Evolutionary conservation across 148 eudicot genomes (phyloP).

Genomic region (Tetragonia tetragonoides): DNA sequence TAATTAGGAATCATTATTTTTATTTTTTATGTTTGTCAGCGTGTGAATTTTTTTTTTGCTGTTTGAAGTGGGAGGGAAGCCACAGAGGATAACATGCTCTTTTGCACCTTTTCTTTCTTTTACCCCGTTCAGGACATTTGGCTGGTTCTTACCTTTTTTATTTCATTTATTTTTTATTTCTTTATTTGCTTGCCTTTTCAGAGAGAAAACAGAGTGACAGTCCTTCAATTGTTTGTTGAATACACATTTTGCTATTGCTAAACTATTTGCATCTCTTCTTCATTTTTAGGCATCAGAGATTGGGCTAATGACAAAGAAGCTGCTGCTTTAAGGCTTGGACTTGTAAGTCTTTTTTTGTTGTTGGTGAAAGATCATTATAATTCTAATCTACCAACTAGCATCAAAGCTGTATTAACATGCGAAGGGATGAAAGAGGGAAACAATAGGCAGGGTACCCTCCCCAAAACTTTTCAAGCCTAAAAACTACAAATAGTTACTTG

Average conservation of each 20-base stretch:
- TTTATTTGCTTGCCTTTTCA: neutral
- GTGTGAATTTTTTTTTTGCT: neutral
- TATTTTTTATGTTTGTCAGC: too few relatives aligned
- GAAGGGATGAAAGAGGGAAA: too few relatives aligned
- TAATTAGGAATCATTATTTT: too few relatives aligned
- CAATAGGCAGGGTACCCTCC: too few relatives aligned
- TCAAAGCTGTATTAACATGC: too few relatives aligned
- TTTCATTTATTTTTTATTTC: neutral
- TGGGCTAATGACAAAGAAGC: conserved; percentile 82
- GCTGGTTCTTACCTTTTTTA: neutral
- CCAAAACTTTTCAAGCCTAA: too few relatives aligned
- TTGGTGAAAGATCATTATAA: too few relatives aligned
- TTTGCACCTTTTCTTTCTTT: neutral
- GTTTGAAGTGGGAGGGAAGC: neutral
- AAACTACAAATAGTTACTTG: too few relatives aligned
- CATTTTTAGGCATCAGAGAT: conserved; percentile 42
- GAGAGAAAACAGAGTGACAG: neutral
- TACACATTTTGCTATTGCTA: neutral
- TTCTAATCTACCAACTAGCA: too few relatives aligned
- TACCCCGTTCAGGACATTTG: neutral
- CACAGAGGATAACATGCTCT: neutral
- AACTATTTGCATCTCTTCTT: conserved; percentile 2
- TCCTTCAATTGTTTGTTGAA: neutral
- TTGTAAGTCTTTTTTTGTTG: conserved; percentile 41
- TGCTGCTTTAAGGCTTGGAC: conserved; percentile 64